Conservation (phyloP, 169 alveolate genomes). For the Plasmodium adleri region DNA sequence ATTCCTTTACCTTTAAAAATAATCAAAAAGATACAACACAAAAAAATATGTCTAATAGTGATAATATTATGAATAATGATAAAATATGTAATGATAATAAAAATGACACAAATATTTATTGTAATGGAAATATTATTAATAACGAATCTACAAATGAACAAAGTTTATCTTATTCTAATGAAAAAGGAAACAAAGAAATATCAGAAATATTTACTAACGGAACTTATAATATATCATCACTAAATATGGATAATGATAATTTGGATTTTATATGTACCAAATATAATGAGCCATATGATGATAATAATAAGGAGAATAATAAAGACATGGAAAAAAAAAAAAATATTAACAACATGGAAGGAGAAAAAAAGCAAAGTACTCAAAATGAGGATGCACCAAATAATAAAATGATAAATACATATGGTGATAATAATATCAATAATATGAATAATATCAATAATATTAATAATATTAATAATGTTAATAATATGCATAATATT, state of each 20-base stretch:
- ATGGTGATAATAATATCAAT: too few relatives aligned
- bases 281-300: neutral
- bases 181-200: neutral
- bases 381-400: neutral
- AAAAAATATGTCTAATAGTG: too few relatives aligned
- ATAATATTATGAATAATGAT: too few relatives aligned
- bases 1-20: too few relatives aligned
- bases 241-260: conserved; percentile 1
- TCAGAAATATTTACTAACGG: neutral
- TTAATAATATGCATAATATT: too few relatives aligned
- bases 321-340: neutral
- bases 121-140: neutral
- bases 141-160: neutral
- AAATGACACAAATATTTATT: neutral
- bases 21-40: too few relatives aligned
- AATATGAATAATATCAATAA: too few relatives aligned
- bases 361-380: neutral
- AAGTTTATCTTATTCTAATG: neutral
- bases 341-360: neutral
- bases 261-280: neutral
- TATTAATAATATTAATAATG: too few relatives aligned
- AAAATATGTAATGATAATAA: neutral
- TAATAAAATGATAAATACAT: too few relatives aligned
- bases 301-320: neutral
- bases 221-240: neutral